Base-by-base conservation (phyloP, 768 basidiomycete genomes). In the Termitomyces bulborhizus region DNA sequence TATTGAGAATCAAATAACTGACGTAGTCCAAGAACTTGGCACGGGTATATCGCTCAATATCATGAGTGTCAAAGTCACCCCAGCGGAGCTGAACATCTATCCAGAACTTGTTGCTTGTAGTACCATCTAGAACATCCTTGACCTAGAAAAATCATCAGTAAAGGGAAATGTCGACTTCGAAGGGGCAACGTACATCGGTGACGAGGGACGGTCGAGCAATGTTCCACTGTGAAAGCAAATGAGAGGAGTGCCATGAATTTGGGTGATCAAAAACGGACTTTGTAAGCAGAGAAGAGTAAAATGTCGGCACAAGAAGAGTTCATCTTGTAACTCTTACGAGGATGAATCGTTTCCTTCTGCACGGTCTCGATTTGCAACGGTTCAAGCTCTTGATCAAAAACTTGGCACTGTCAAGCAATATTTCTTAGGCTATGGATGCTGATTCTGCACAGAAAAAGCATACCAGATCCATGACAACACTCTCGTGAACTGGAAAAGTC, bases 271-370 rank as follows among this genome's bases (percentile, higher is more conserved):
- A 9, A 21, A 55, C 69, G 8, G 59, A 81, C 83, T 77, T 93
- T 93, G 71, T 92, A 90, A 1, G 91, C 89, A 12, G 94, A 97
- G 83, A 99, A 98, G 49, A 99, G 78, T 18, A 99, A 78, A 66
- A 99, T 96, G 66, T 99, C 97, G 50, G 96, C 96, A 61, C 96
- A 98, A n/a, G 94, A 96, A 7, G 94, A 97, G 74, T 99, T 99
- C 97, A 99, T 98, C 83, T 99, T 99, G 84, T 99, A 99, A 78
- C 93, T 97, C 80, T 98, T 98, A 73, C 96, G 90, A 63, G 96
- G 96, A 70, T 97, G 97, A 58, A 99, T 99, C 0, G 97, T 98
- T 72, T 99, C 97, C 72, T 99, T 99, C 71, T 98, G 97, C 0
- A 99, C 97, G 0, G 95, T 98, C 77, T 98, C 97, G 63, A 99